Conservation (phyloP, 495 filamentous ascomycete genomes). For the Rostrohypoxylon terebratum region DNA sequence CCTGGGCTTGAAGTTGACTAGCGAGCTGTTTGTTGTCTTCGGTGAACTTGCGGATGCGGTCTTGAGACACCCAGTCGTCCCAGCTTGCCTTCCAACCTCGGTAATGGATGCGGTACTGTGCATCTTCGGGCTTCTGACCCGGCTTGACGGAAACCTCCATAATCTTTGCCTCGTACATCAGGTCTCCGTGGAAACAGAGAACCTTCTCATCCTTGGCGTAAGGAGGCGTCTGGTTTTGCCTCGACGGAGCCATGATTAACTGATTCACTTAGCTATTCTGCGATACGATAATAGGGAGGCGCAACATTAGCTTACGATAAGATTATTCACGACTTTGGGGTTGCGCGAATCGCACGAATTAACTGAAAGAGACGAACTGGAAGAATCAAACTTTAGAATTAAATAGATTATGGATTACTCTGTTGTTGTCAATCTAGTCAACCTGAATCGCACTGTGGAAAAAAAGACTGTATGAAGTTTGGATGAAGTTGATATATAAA, state of each 20-base stretch:
- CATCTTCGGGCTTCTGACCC: slow-evolving; percentile 75
- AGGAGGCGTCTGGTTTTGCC: slow-evolving; percentile 60
- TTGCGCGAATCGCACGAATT: not conserved
- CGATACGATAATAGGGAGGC: not conserved
- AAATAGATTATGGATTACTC: not conserved
- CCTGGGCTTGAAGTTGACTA: slow-evolving; percentile 70
- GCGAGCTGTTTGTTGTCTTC: slow-evolving; percentile 93
- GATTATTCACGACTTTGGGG: not conserved
- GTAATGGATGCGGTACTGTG: slow-evolving; percentile 93
- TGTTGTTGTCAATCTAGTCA: not conserved
- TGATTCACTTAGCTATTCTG: slow-evolving; percentile 5
- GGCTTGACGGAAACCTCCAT: slow-evolving; percentile 76
- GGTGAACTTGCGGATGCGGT: slow-evolving; percentile 92
- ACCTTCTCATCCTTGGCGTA: slow-evolving; percentile 93
- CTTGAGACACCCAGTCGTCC: slow-evolving; percentile 98
- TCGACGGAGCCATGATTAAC: slow-evolving; percentile 53
- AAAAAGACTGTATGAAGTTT: not conserved
- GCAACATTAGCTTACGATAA: not conserved
- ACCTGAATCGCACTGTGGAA: not conserved
- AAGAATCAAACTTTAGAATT: not conserved
- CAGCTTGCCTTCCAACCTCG: slow-evolving; percentile 99
- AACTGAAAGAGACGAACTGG: not conserved
- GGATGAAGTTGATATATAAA: not conserved
- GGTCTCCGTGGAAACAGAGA: slow-evolving; percentile 95
- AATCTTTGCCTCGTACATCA: slow-evolving; percentile 97